A percentile compares a stretch with the other conserved stretches of the same genome.
Evolutionary conservation across 345 rosid genomes (phyloP).

Genomic region (Anacardium occidentale): DNA sequence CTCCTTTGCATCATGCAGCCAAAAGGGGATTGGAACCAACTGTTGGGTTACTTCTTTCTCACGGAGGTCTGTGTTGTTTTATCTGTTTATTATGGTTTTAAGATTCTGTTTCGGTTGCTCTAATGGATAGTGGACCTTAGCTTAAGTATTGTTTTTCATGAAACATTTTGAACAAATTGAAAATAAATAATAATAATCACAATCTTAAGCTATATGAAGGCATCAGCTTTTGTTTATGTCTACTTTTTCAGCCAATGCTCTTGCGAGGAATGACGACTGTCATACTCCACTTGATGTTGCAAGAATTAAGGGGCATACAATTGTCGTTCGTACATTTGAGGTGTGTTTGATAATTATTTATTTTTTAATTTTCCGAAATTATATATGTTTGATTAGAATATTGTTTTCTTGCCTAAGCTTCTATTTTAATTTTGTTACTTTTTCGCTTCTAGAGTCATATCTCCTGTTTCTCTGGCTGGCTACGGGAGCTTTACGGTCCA

Average conservation of each 20-base stretch:
- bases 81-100: background rate
- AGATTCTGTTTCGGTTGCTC: conserved; percentile 4
- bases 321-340: conserved; percentile 49
- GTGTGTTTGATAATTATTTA: conserved; percentile 25
- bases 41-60: conserved; percentile 46
- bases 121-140: background rate
- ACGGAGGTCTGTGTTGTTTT: conserved; percentile 33
- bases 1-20: conserved; percentile 60
- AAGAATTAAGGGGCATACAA: conserved; percentile 38
- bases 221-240: background rate
- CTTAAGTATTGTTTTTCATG: background rate
- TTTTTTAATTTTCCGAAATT: conserved; percentile 5
- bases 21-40: conserved; percentile 46
- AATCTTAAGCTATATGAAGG: background rate
- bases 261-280: conserved; percentile 53
- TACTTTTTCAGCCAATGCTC: conserved; percentile 45
- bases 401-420: conserved; percentile 5
- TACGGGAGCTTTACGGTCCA: conserved; percentile 51
- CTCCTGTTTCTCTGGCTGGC: conserved; percentile 52
- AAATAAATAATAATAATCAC: too few species aligned
- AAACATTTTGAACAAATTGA: too few species aligned
- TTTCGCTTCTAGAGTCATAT: conserved; percentile 37
- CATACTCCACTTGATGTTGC: conserved; percentile 54
- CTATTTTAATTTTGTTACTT: background rate
- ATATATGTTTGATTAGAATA: background rate